Base-by-base conservation (phyloP, 345 rosid species). In the Stellera chamaejasme region DNA sequence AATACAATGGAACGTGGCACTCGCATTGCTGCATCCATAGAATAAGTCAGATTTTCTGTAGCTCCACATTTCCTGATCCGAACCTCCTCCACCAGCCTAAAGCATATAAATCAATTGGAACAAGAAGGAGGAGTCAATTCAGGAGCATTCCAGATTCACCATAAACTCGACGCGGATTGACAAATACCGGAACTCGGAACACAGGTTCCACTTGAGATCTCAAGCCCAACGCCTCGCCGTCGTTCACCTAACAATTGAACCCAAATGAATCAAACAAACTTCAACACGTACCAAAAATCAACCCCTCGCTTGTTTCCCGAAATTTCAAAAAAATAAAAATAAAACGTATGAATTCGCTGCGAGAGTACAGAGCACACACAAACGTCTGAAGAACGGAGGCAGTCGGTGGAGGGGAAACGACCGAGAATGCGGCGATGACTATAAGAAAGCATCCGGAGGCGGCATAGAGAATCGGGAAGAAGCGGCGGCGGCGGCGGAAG, bases 21-120 rank as follows among this genome's bases (percentile, higher is more conserved):
- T 72, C 65, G 91, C 82, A 65, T 84, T 75, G 66, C 94, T 86
- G 84, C 98, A 92, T 23, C 89, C 93, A 32, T 69, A 58, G 78
- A 76, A 88, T 53, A 80, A 76, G 41, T 73, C 74, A 6, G 97
- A 84, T 49, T 56, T 66, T 13, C 70, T 75, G 5, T 93, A 82
- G 64, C 66, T 78, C 98, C 97, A 92, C 48, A 82, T 72, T 41
- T 82, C 82, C 25, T 70, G 78, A 59, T 74, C 78, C 10, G 59
- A 55, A 51, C 53, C 68, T 54, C 83, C 83, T 48, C 82, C 89
- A 43, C 55, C 60, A 43, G 53, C 75, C 97, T 92, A 46, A 6
- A 44, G 45, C 14, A 55, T 11, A 55, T 50, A 23, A 66, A 52
- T 44, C 16, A 58, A 55, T 43, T 5, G 7, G 27, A 14, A n/a